Conservation (phyloP, 108 stramenopile species). For the Fistulifera pelliculosa region DNA sequence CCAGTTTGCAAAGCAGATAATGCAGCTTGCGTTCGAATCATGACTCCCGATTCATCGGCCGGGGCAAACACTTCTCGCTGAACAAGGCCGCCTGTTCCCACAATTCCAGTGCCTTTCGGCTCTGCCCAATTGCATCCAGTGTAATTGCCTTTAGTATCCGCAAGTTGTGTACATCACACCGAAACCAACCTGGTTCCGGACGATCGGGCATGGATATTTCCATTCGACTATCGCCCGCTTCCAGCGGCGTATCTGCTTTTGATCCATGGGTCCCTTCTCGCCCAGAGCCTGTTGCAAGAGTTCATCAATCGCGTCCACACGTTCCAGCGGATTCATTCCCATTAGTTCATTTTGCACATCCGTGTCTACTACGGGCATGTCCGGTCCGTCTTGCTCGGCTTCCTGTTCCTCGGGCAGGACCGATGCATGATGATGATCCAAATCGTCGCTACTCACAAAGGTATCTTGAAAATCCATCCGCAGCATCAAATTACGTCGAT, state of each 20-base stretch:
- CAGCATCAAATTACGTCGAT: constrained; percentile 43
- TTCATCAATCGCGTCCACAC: constrained; percentile 50
- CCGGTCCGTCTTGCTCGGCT: constrained; percentile 29
- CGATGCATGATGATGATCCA: neutral
- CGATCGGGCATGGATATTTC: constrained; percentile 1
- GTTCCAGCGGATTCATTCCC: constrained; percentile 52
- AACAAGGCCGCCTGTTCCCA: constrained; percentile 61
- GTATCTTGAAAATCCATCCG: constrained; percentile 60
- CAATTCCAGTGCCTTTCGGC: constrained; percentile 27
- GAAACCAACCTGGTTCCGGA: constrained; percentile 47
- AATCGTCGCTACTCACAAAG: constrained; percentile 1
- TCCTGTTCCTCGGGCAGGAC: constrained; percentile 4
- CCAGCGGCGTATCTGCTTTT: too few species aligned
- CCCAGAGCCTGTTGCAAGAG: constrained; percentile 45
- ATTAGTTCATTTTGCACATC: constrained; percentile 73
- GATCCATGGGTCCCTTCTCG: constrained; percentile 26
- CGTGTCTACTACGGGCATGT: constrained; percentile 53
- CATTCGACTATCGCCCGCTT: constrained; percentile 26
- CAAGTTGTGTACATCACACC: constrained; percentile 61
- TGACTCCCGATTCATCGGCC: constrained; percentile 53
- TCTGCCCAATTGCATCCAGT: constrained; percentile 44
- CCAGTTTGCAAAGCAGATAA: constrained; percentile 36
- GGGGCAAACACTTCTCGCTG: constrained; percentile 46
- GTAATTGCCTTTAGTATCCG: constrained; percentile 63
- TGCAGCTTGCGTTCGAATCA: constrained; percentile 50